Conservation (phyloP, 495 filamentous ascomycete genomes). For the Podospora australis region DNA sequence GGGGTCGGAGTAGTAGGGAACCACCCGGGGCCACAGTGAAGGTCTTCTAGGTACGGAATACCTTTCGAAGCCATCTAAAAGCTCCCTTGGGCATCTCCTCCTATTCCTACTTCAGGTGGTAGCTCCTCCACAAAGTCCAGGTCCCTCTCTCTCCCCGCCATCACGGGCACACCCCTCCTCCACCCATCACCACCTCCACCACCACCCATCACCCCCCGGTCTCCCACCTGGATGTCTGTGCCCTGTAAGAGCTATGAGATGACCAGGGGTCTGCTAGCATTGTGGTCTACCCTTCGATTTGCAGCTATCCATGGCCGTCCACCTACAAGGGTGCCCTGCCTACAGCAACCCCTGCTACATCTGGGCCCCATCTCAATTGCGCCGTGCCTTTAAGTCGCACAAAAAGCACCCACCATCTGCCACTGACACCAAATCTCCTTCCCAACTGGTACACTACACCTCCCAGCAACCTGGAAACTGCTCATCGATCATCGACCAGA, state of each 20-base stretch:
- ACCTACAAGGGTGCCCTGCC: conserved; percentile 29
- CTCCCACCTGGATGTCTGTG: conserved; percentile 17
- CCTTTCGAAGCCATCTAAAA: too few relatives aligned
- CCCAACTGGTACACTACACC: conserved; percentile 25
- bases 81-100: too few relatives aligned
- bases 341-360: conserved; percentile 31
- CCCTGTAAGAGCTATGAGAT: conserved; percentile 20
- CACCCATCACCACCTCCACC: not conserved
- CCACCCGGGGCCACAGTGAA: conserved; percentile 17
- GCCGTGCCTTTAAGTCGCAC: conserved; percentile 43
- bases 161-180: too few relatives aligned
- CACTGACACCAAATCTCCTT: conserved; percentile 41
- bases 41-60: too few relatives aligned
- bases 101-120: conserved; percentile 6
- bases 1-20: conserved; percentile 10
- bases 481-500: conserved; percentile 10
- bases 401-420: conserved; percentile 44
- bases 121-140: conserved; percentile 6
- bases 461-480: not conserved
- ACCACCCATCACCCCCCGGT: conserved; percentile 8
- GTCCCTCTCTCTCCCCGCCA: too few relatives aligned
- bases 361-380: conserved; percentile 33
- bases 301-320: conserved; percentile 24
- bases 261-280: conserved; percentile 30
- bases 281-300: conserved; percentile 30